Base-by-base conservation (phyloP, 805 yeast genomes). In the Dipodascus geniculatus region DNA sequence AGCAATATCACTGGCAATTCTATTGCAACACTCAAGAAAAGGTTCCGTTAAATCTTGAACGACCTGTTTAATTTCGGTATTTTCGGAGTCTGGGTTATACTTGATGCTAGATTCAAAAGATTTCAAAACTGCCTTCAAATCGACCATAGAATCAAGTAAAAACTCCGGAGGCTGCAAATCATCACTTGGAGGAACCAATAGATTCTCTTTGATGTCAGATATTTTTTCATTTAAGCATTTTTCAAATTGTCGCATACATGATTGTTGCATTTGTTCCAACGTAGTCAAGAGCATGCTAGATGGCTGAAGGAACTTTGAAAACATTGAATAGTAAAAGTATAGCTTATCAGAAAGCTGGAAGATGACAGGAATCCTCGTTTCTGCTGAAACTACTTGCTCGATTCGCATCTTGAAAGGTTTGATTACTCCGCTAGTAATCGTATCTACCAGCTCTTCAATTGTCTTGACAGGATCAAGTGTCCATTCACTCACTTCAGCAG, bases 81-180 rank as follows among this genome's bases (percentile, higher is more conserved):
- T 58, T 20, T 55, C 55, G 8, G 55, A 53, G 8, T 49, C 49
- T 11, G 57, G 54, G 19, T 53, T 23, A 48, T 52, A 60, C n/a
- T 59, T 54, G 23, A 64, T 58, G 28, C 72, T 66, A 17, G 64
- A 55, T 50, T 71, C 73, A 51, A 68, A 68, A 35, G 68, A 65
- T 23, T 79, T 81, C 56, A 85, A 74, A 1, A 87, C 66, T 0
- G 80, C 79, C 54, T 83, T 71, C 24, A 85, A 71, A 16, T 80
- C 83, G 0, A 79, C 70, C 50, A 84, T 74, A 59, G 83, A 81
- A n/a, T 79, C 83, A 50, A 77, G 71, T 22, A 86, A 69, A 89
- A 95, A 90, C 56, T 86, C 95, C 0, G 97, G 96, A 2, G 95
- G 82, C 56, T 83, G 78, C 22, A 86, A 70, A 56, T 87, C 87